Evolutionary conservation across 371 early-diverging fungal genomes (phyloP).

Genomic region (Mortierella sp.): DNA sequence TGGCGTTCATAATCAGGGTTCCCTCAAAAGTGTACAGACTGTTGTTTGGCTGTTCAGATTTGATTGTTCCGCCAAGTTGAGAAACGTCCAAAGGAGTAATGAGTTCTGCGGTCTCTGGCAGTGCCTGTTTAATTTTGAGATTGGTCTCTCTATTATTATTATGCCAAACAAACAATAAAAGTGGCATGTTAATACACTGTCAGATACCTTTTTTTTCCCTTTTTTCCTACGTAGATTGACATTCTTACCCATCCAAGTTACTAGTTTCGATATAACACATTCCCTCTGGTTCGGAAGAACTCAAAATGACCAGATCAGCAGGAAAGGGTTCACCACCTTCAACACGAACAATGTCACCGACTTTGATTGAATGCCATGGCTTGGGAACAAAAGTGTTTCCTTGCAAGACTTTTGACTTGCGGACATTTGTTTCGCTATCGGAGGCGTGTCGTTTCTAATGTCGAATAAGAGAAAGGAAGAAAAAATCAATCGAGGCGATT

Average conservation of each 20-base stretch:
- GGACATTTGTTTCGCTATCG: conserved; percentile 83
- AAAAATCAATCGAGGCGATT: too few relatives aligned
- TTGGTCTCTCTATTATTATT: conserved; percentile 83
- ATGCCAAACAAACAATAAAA: not conserved
- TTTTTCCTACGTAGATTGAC: not conserved
- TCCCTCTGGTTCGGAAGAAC: conserved; percentile 89
- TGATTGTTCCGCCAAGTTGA: conserved; percentile 62
- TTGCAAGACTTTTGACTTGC: conserved; percentile 74
- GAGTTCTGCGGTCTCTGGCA: conserved; percentile 76
- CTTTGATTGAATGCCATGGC: conserved; percentile 84
- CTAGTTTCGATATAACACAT: conserved; percentile 96
- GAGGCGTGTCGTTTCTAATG: conserved; percentile 83
- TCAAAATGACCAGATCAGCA: conserved; percentile 90
- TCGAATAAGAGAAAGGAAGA: not conserved
- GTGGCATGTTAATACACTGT: not conserved
- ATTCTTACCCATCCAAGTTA: conserved; percentile 90
- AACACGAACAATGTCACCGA: conserved; percentile 93
- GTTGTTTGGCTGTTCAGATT: conserved; percentile 89
- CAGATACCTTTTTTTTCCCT: not conserved
- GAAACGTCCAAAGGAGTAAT: conserved; percentile 73
- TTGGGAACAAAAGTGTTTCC: conserved; percentile 74
- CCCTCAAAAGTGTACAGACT: conserved; percentile 91
- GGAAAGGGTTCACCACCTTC: conserved; percentile 92
- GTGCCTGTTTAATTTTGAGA: conserved; percentile 91
- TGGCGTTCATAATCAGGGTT: conserved; percentile 64